Conservation (phyloP, 164 flowering plant genomes). For the Paratinospora sagittata region DNA sequence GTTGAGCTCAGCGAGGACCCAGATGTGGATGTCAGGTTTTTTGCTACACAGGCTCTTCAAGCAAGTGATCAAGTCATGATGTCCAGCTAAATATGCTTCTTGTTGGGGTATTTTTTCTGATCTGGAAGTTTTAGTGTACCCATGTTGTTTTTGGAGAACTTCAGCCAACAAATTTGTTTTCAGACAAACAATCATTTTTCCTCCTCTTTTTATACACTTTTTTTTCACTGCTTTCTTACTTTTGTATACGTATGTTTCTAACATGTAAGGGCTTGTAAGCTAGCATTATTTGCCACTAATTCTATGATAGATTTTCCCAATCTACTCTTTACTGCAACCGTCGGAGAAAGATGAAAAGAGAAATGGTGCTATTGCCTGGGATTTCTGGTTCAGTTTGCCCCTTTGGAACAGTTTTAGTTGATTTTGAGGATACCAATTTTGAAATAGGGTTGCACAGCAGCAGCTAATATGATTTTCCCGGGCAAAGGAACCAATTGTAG, state of each 20-base stretch:
- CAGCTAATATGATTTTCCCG: too few species aligned
- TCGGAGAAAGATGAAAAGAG: background rate
- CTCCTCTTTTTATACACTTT: too few species aligned
- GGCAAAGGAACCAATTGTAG: too few species aligned
- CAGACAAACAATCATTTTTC: too few species aligned
- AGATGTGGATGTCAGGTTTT: slow-evolving; percentile 91
- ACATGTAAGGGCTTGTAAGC: slow-evolving; percentile 14
- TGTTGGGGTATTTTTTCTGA: background rate
- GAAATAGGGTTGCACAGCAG: too few species aligned
- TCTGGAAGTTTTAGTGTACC: slow-evolving; percentile 8
- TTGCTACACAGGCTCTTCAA: slow-evolving; percentile 75
- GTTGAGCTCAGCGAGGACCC: slow-evolving; percentile 87
- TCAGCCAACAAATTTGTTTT: background rate
- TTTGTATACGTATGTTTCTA: slow-evolving; percentile 13
- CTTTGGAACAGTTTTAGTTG: too few species aligned
- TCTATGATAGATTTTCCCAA: background rate
- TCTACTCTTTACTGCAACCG: background rate
- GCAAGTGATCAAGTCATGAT: slow-evolving; percentile 72
- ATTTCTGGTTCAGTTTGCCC: background rate
- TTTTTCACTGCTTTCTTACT: background rate
- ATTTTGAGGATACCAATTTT: too few species aligned
- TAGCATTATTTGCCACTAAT: slow-evolving; percentile 6
- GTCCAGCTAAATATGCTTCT: slow-evolving; percentile 49
- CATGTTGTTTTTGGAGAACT: slow-evolving; percentile 3
- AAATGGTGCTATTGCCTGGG: background rate